Evolutionary conservation across 345 rosid genomes (phyloP).

Genomic region (Limnanthes douglasii): DNA sequence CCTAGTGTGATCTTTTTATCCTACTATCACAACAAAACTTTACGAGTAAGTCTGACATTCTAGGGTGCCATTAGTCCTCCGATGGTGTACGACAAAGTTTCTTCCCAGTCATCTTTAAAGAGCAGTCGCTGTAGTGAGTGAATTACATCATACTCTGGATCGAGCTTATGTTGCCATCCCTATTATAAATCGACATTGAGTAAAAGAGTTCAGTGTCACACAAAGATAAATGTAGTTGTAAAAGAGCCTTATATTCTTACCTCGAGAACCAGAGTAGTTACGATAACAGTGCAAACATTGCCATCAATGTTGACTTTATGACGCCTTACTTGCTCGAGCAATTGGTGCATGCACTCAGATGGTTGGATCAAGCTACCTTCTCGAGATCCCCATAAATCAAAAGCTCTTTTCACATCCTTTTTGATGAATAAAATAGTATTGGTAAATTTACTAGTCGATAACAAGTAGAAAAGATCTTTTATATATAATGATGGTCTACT

Average conservation of each 20-base stretch:
- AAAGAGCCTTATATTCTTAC: slow-evolving; percentile 14
- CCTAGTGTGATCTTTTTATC: too few relatives aligned
- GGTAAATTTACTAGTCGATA: too few relatives aligned
- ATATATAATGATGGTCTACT: too few relatives aligned
- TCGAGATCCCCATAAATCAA: slow-evolving; percentile 85
- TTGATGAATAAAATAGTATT: too few relatives aligned
- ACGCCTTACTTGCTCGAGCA: slow-evolving; percentile 86
- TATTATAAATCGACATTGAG: slow-evolving; percentile 5
- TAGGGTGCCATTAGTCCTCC: slow-evolving; percentile 95
- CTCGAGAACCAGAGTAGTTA: slow-evolving; percentile 97
- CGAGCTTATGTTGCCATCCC: slow-evolving; percentile 99
- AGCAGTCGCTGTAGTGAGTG: slow-evolving; percentile 59
- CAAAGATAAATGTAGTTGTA: not conserved
- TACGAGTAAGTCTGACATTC: too few relatives aligned
- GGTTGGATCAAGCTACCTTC: slow-evolving; percentile 87
- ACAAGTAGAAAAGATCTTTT: too few relatives aligned
- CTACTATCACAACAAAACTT: too few relatives aligned
- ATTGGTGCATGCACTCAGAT: slow-evolving; percentile 89
- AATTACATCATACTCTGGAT: slow-evolving; percentile 85
- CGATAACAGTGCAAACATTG: slow-evolving; percentile 87
- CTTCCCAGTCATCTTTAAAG: slow-evolving; percentile 84
- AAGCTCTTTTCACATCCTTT: slow-evolving; percentile 88
- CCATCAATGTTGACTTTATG: slow-evolving; percentile 85
- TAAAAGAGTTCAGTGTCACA: not conserved
- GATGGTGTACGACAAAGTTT: slow-evolving; percentile 85